Base-by-base conservation (phyloP, 2,329 filamentous ascomycete genomes). In the Colletotrichum lindemuthianum region DNA sequence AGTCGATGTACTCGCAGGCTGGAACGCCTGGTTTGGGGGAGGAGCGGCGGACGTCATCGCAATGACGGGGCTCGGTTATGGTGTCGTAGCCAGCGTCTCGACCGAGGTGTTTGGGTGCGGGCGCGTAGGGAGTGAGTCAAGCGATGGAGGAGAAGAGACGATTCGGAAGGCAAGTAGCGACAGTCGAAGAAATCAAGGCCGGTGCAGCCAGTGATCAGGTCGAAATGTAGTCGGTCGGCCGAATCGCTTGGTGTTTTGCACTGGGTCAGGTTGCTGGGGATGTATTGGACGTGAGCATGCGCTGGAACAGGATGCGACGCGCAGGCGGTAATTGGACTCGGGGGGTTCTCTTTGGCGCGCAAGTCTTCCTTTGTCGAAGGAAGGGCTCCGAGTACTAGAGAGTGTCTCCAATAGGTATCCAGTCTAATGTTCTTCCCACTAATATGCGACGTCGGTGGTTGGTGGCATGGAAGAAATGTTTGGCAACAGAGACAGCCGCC, bases 31-130 rank as follows among this genome's bases (percentile, higher is more conserved):
- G 47, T 68, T 64, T 36, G 63, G 63, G 41, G 68, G 65, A 56
- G 67, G 68, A 55, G 63, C 68, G 59, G 69, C 69, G 72, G 71
- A 72, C 68, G 72, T 73, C 72, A 74, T 74, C 69, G 67, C 65
- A 71, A 70, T 67, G 71, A 71, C 70, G 70, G 49, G 47, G 63
- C 63, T 66, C 60, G 41, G 51, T 64, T 66, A 59, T 59, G 36
- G 53, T 59, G 40, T 59, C 39, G 48, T 16, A 53, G 63, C 45
- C 63, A 66, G 63, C 54, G 53, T 58, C 54, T 24, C 7, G 12
- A 33, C 47, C 39, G 41, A 33, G 13, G 58, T 57, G 41, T 45
- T n/a, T 24, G 45, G 16, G 12, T 48, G 39, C 36, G 41, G 13
- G n/a, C 15, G 43, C 37, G 58, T 34, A 56, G 13, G 33, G 43